Evolutionary conservation across 768 basidiomycete genomes (phyloP).

Genomic region (Leccinum ochraceum): DNA sequence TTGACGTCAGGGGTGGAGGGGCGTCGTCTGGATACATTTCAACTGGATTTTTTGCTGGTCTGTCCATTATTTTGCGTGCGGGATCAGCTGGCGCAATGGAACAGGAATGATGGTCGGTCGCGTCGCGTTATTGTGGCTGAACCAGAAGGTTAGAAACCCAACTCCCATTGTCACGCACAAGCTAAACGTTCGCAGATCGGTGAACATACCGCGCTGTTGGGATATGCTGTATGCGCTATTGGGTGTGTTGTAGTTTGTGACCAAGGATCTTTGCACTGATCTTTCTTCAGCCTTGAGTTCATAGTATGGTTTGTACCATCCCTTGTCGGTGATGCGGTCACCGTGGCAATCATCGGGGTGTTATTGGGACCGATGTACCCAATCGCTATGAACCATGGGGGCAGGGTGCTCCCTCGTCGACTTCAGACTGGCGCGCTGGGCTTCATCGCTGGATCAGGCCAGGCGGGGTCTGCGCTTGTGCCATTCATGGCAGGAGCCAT

Average conservation of each 20-base stretch:
- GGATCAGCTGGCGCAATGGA: not conserved
- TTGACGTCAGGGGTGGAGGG: constrained; percentile 44
- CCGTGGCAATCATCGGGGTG: constrained; percentile 63
- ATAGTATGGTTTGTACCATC: constrained; percentile 71
- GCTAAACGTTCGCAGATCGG: constrained; percentile 27
- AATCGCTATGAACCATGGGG: constrained; percentile 42
- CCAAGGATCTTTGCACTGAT: not conserved
- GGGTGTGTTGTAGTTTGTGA: constrained; percentile 12
- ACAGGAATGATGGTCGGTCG: constrained; percentile 33
- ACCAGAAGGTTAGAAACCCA: constrained; percentile 22
- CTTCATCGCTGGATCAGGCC: constrained; percentile 55
- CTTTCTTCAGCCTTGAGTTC: constrained; percentile 52
- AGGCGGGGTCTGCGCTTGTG: constrained; percentile 50
- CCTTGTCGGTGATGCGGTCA: constrained; percentile 62
- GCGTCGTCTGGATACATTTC: constrained; percentile 48
- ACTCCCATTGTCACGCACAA: not conserved
- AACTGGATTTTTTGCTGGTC: constrained; percentile 39
- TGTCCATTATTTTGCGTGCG: not conserved
- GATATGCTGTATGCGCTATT: constrained; percentile 33
- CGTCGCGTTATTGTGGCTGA: constrained; percentile 30
- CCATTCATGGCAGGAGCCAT: constrained; percentile 54
- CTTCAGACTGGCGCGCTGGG: constrained; percentile 42
- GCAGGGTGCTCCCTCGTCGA: constrained; percentile 35
- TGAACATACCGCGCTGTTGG: constrained; percentile 30
- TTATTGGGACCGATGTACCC: constrained; percentile 79